Evolutionary conservation across 2,329 filamentous ascomycete genomes (phyloP).

Genomic region (Plenodomus biglobosus): DNA sequence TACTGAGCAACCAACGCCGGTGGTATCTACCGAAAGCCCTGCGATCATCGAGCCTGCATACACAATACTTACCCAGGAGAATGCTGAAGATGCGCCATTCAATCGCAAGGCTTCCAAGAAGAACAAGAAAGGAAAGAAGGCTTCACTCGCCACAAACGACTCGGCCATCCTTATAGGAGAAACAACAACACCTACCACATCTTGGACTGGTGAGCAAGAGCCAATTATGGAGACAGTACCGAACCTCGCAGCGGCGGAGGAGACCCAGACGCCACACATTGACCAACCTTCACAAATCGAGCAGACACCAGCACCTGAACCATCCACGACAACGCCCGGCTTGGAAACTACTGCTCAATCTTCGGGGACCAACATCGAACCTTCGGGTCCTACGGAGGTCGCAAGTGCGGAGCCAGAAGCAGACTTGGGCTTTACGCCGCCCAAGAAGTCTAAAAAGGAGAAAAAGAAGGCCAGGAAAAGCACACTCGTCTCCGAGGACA

Average conservation of each 20-base stretch:
- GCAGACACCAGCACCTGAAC: background rate
- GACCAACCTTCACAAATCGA: conserved; percentile 6
- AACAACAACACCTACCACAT: background rate
- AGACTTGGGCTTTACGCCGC: conserved; percentile 11
- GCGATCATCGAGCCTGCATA: background rate
- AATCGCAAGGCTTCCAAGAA: conserved; percentile 36
- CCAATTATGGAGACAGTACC: background rate
- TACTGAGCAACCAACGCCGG: background rate
- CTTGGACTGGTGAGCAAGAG: background rate
- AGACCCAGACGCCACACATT: background rate
- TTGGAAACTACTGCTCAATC: background rate
- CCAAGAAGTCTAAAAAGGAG: conserved; percentile 31
- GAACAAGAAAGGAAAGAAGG: conserved; percentile 38
- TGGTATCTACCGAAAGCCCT: conserved; percentile 1
- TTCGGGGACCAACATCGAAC: conserved; percentile 9
- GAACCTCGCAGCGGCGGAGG: background rate
- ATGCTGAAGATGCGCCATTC: conserved; percentile 6
- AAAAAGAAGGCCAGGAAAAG: conserved; percentile 35
- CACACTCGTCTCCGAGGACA: conserved; percentile 13
- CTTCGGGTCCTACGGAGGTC: conserved; percentile 2
- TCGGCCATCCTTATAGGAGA: background rate
- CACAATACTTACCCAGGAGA: background rate
- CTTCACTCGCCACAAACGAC: conserved; percentile 11
- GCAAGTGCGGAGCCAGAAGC: conserved; percentile 15
- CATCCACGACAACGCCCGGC: background rate